Percentiles rank a stretch among this genome's conserved stretches.
These are phyloP conservation scores for Verticillium tricorpus DNA, from an alignment of 2,329 filamentous ascomycete species.

Conservation along the genomic window DNA sequence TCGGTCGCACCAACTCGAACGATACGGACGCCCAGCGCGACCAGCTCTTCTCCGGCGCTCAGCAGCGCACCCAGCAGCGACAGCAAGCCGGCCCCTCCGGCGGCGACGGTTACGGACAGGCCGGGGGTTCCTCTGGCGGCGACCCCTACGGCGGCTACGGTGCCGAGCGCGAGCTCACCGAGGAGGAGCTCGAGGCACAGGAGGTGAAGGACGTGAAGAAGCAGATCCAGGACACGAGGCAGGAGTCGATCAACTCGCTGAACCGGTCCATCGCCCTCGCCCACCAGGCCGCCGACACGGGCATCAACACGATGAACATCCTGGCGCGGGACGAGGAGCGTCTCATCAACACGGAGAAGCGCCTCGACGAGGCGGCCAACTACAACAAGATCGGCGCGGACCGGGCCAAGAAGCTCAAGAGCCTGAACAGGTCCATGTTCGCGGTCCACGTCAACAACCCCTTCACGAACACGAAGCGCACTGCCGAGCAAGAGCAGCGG, in stretches of 20 bases:
- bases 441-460: constrained; percentile 74
- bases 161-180: constrained; percentile 73
- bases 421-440: constrained; percentile 86
- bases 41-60: constrained; percentile 57
- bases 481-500: constrained; percentile 60
- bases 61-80: constrained; percentile 41
- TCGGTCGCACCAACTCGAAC: constrained; percentile 42
- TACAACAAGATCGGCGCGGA: constrained; percentile 74
- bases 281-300: constrained; percentile 65
- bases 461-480: constrained; percentile 66
- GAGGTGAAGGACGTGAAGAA: constrained; percentile 65
- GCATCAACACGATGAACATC: constrained; percentile 65
- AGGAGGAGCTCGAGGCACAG: constrained; percentile 70
- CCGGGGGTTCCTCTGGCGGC: constrained; percentile 11
- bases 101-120: constrained; percentile 5
- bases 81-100: constrained; percentile 12
- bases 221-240: constrained; percentile 71
- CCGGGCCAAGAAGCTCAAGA: constrained; percentile 78
- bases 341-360: constrained; percentile 76
- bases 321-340: constrained; percentile 76
- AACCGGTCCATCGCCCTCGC: constrained; percentile 56
- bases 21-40: constrained; percentile 52
- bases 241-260: constrained; percentile 50
- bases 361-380: constrained; percentile 74
- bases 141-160: constrained; percentile 50